Evolutionary conservation across 2,329 filamentous ascomycete species (phyloP), one percentile per base, ranked within the genome.

Genomic region (Diaporthe aspalathi): DNA sequence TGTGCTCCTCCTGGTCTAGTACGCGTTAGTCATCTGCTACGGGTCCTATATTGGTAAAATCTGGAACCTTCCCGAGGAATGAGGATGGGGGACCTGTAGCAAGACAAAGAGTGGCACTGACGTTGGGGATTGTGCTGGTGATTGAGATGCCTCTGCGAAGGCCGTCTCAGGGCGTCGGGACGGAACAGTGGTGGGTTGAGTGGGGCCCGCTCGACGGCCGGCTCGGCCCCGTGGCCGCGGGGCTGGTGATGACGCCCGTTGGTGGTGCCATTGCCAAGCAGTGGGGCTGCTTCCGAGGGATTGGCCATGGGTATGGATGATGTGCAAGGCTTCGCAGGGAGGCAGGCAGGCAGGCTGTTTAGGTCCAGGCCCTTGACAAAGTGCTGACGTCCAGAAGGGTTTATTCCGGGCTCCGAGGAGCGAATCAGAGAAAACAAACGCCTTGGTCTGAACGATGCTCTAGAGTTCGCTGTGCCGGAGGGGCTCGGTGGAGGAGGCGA

Each of bases 1-100:
- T 75, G 71, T 79, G 76, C 14, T 72, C 67, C 66, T 76, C 74
- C 65, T 75, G 52, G 29, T 72, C n/a, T n/a, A n/a, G n/a, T n/a
- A n/a, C n/a, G n/a, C n/a, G n/a, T n/a, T n/a, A n/a, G n/a, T n/a
- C n/a, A n/a, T n/a, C n/a, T n/a, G n/a, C n/a, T n/a, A n/a, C n/a
- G n/a, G n/a, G n/a, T n/a, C n/a, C n/a, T n/a, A n/a, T n/a, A n/a
- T n/a, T n/a, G n/a, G n/a, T n/a, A n/a, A n/a, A n/a, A n/a, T n/a
- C n/a, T n/a, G n/a, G n/a, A n/a, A n/a, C n/a, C n/a, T n/a, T n/a
- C n/a, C n/a, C n/a, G n/a, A n/a, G n/a, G n/a, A n/a, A n/a, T n/a
- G n/a, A n/a, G n/a, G n/a, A n/a, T n/a, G n/a, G n/a, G n/a, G n/a
- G n/a, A n/a, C n/a, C n/a, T n/a, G n/a, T n/a, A n/a, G n/a, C n/a